Evolutionary conservation across 225 moss, liverwort and hornwort species (phyloP), one percentile per base, ranked within the genome.

Genomic region (Bryum argenteum): DNA sequence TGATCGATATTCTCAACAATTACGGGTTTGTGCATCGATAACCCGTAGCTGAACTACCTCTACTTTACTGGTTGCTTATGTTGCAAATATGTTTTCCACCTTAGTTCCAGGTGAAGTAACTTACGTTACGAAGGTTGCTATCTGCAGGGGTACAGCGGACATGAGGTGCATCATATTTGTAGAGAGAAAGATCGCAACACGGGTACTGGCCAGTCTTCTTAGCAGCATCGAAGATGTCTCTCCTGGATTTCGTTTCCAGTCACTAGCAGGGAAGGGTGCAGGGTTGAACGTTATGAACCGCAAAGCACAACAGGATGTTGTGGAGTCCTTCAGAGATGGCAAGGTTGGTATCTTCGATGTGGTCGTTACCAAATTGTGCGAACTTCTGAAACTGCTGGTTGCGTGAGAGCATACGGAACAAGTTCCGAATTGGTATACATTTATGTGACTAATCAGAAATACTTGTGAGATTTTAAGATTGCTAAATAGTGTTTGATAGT

Each of bases 91-190:
- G 40, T 40, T 58, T 48, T 14, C 14, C 47, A 14, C 47, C 16
- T 16, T 37, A 16, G 5, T 48, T 62, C 18, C 44, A 43, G 61
- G 47, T 16, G 61, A 20, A 68, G 44, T 68, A 67, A 75, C 52
- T 12, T 51, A 67, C n/a, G 67, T 60, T 66, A 42, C 14, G 52
- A 60, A 43, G 53, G 42, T 73, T 69, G 21, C 50, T 70, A 61
- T 33, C 18, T 41, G 72, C 86, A 92, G 94, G 83, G 80, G 84
- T 72, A 76, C 73, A 11, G 80, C 84, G 42, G 85, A 88, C 67
- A 91, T 89, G 79, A 89, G 91, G 78, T 91, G 98, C 84, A 98
- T 98, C 33, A 80, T 98, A 53, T 98, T 98, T 77, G 98, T 98
- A 41, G 98, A 94, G 67, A 84, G 98, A 43, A 88, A 92, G 63